These are phyloP conservation scores for Hansenula sp. DNA, from an alignment of 1,139 yeast genomes.

Conservation along the genomic window DNA sequence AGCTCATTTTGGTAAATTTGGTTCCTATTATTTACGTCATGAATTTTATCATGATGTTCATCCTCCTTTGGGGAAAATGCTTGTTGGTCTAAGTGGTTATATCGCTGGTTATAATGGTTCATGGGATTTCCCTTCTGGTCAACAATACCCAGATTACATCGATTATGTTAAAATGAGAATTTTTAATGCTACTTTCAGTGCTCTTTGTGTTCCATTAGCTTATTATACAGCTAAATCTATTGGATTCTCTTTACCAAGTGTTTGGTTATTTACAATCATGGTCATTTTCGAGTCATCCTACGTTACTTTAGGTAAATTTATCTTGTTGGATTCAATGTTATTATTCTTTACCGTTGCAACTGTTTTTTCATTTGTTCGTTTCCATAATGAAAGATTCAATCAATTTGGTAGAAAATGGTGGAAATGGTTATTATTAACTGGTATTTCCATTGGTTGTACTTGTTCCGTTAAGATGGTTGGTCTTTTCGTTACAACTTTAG, in stretches of 20 bases:
- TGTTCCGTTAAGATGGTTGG: constrained; percentile 90
- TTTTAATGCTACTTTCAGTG: constrained; percentile 88
- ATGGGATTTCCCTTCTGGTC: constrained; percentile 91
- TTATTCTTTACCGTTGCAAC: constrained; percentile 88
- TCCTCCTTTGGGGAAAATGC: constrained; percentile 97
- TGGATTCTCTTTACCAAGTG: constrained; percentile 75
- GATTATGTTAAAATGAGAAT: constrained; percentile 91
- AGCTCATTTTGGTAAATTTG: constrained; percentile 95
- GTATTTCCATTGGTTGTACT: constrained; percentile 69
- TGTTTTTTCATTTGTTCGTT: constrained; percentile 70
- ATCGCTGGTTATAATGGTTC: constrained; percentile 94
- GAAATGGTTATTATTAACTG: constrained; percentile 85
- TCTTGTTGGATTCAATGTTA: constrained; percentile 93
- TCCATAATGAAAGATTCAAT: constrained; percentile 64
- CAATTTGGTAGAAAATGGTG: constrained; percentile 86
- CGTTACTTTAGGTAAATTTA: constrained; percentile 87
- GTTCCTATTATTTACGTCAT: constrained; percentile 87
- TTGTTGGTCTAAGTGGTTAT: constrained; percentile 91
- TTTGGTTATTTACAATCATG: constrained; percentile 87
- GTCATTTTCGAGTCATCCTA: constrained; percentile 83
- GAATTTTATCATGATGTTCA: constrained; percentile 97
- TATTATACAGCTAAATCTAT: constrained; percentile 87
- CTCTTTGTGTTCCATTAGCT: constrained; percentile 89
- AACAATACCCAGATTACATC: constrained; percentile 77
- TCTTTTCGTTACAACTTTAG: constrained; percentile 66